Evolutionary conservation across 345 rosid genomes (phyloP).

Genomic region (Eucalyptus cladocalyx): DNA sequence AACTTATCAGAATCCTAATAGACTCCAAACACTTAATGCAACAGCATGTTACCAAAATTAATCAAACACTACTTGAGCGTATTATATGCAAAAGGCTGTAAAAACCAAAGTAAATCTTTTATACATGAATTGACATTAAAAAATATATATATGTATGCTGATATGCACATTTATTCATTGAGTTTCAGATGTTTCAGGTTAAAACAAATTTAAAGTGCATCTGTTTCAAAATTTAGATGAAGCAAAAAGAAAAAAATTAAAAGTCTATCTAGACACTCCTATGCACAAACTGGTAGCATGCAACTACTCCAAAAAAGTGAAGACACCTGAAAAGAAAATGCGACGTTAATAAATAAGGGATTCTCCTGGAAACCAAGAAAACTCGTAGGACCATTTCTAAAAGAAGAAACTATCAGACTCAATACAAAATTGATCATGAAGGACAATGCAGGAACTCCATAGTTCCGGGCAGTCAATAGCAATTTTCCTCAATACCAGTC

Average conservation of each 20-base stretch:
- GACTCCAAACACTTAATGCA: not conserved
- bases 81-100: not conserved
- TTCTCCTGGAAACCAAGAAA: not conserved
- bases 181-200: not conserved
- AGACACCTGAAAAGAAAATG: not conserved
- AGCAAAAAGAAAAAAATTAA: not conserved
- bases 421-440: not conserved
- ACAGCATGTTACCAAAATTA: not conserved
- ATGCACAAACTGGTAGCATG: not conserved
- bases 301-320: not conserved
- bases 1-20: not conserved
- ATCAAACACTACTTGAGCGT: not conserved
- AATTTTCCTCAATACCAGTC: not conserved
- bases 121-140: not conserved
- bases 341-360: not conserved
- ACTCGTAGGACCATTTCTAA: not conserved
- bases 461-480: not conserved
- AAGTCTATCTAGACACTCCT: not conserved
- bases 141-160: not conserved
- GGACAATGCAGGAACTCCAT: not conserved
- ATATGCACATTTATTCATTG: not conserved
- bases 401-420: not conserved
- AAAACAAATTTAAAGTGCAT: not conserved
- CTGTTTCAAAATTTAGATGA: not conserved
- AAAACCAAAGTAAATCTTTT: not conserved